A percentile compares a stretch with the other conserved stretches of the same genome.
Conservation (phyloP, 1,284 basidiomycete genomes). For the Ceratobasidium theobromae region DNA sequence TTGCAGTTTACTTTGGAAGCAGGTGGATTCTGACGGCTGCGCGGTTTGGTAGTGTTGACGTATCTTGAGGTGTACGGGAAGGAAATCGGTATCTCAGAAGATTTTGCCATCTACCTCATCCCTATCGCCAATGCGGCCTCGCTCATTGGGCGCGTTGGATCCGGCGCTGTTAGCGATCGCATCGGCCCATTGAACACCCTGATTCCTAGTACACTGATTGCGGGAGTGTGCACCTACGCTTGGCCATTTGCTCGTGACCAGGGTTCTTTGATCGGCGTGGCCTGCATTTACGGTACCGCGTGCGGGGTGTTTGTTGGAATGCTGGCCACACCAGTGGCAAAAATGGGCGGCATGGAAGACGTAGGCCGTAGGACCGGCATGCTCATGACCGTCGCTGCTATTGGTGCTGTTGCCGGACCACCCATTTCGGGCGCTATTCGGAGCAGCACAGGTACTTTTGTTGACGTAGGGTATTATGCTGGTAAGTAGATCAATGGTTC, state of each 20-base stretch:
- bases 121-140: constrained; percentile 52
- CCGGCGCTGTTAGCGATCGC: constrained; percentile 48
- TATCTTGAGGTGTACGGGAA: constrained; percentile 52
- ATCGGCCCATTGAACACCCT: constrained; percentile 56
- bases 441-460: constrained; percentile 49
- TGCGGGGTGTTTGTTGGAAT: constrained; percentile 61
- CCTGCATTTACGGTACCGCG: constrained; percentile 55
- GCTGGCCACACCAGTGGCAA: constrained; percentile 56
- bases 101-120: constrained; percentile 51
- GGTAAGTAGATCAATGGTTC: constrained; percentile 46
- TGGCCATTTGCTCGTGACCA: constrained; percentile 57
- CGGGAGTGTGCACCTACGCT: constrained; percentile 55
- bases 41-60: constrained; percentile 47
- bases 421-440: constrained; percentile 62
- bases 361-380: constrained; percentile 62
- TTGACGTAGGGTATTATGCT: constrained; percentile 61
- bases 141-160: constrained; percentile 47
- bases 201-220: constrained; percentile 53
- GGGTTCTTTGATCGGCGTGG: constrained; percentile 49
- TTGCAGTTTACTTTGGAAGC: background rate
- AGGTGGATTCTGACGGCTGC: background rate
- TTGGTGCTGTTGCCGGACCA: constrained; percentile 55
- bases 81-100: constrained; percentile 44
- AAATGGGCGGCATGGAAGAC: constrained; percentile 60
- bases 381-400: constrained; percentile 53